Evolutionary conservation across 352 stramenopile species (phyloP), one percentile per base, ranked within the genome.

Genomic region (Globisporangium nunn): DNA sequence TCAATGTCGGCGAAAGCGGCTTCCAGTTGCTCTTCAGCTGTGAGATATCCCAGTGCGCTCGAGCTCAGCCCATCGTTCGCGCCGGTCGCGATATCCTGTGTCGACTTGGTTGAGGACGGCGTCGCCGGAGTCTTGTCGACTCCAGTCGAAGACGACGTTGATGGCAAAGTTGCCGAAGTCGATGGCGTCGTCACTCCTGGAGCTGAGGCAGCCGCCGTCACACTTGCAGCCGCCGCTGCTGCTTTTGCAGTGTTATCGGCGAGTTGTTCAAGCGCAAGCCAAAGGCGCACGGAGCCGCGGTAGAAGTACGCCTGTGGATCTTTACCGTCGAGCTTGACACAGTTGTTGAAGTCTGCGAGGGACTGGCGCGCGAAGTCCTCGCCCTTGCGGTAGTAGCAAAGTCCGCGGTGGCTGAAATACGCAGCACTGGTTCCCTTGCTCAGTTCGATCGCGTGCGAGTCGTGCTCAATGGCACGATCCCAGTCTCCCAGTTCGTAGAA

Each of bases 221-320:
- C 18, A 17, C 28, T 11, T 2, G 33, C 1, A 15, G 35, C 23
- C 0, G 48, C 7, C 23, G 29, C 23, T 39, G 23, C 18, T 35
- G 35, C 18, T 10, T 7, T 15, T 14, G 41, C 17, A 11, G n/a
- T 43, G 7, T 52, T 58, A 3, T 30, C 47, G 1, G 56, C 52
- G 14, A 81, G 54, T 4, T 79, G 52, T 14, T 89, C 67, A 23
- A 93, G 67, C 8, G 73, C 72, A 7, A 93, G 59, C 29, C 77
- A 72, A 11, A 93, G 66, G 2, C 81, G 75, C 23, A 88, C 72
- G 2, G 78, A 85, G 1, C 82, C 82, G 11, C 82, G 71, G 35
- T 90, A 90, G 58, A 88, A 91, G 62, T 91, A 91, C 30, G 78
- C 70, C 54, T 90, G 73, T 0, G 81, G 75, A 45, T 91, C 80